phyloP scores from a whole-genome alignment of 108 stramenopile genomes.

The Epipyxis sp. region DNA sequence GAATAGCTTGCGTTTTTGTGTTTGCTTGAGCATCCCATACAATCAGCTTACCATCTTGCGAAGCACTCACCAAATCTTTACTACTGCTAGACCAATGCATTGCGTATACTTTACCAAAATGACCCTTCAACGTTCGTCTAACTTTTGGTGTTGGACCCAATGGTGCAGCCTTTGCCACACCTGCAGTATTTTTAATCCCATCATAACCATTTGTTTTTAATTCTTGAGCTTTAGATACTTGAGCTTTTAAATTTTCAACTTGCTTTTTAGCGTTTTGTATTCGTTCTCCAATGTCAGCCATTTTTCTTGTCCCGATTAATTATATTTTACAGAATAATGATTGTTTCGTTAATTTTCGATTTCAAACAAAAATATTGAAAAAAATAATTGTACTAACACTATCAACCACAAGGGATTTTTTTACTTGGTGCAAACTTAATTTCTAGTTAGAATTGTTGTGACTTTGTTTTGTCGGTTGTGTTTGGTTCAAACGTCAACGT shows the following conservation, averaged over 20 bases:
- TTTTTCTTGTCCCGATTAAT: not conserved
- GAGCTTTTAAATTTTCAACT: conserved; percentile 46
- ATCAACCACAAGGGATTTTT: too few relatives aligned
- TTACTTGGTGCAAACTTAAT: too few relatives aligned
- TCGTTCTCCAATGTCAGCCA: conserved; percentile 51
- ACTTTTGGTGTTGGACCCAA: conserved; percentile 48
- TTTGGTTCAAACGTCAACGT: too few relatives aligned
- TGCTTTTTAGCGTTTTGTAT: conserved; percentile 44
- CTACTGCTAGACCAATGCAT: conserved; percentile 90
- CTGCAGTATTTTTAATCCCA: conserved; percentile 45
- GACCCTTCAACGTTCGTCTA: conserved; percentile 51
- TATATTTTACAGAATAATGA: not conserved
- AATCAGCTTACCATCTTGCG: conserved; percentile 96
- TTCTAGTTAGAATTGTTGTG: too few relatives aligned
- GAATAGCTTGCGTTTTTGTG: conserved; percentile 72
- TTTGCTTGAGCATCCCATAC: conserved; percentile 93
- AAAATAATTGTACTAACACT: too few relatives aligned
- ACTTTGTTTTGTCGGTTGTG: too few relatives aligned
- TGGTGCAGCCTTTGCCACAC: conserved; percentile 41
- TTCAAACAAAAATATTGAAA: too few relatives aligned
- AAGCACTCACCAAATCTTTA: conserved; percentile 66
- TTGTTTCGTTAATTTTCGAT: too few relatives aligned
- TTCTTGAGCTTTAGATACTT: conserved; percentile 49
- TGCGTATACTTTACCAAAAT: conserved; percentile 97
- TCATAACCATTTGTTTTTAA: conserved; percentile 41